Percentiles rank a stretch among this genome's conserved stretches.
Conservation (phyloP, 2,329 filamentous ascomycete genomes). For the Trichoderma semiorbis region DNA sequence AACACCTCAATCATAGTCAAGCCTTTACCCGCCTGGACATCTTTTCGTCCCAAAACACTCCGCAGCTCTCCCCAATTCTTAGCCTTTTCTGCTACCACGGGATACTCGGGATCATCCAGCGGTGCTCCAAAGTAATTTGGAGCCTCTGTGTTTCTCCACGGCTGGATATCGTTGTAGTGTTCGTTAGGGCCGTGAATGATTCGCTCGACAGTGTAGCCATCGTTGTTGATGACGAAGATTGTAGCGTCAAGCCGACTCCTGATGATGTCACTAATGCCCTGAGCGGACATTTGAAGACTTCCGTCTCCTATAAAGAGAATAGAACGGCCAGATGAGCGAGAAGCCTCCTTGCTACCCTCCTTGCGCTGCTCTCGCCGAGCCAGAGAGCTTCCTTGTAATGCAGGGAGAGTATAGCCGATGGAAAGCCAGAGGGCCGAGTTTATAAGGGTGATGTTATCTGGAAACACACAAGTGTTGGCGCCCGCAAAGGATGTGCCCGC, state of each 20-base stretch:
- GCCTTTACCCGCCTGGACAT: conserved; percentile 4
- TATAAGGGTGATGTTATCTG: conserved; percentile 45
- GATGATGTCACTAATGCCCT: conserved; percentile 64
- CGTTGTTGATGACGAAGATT: conserved; percentile 57
- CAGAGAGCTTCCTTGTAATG: conserved; percentile 52
- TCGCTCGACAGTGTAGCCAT: conserved; percentile 58
- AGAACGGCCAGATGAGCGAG: conserved; percentile 32
- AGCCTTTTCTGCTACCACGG: background rate
- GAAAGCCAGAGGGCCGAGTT: conserved; percentile 55
- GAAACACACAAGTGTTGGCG: conserved; percentile 47
- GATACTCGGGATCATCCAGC: conserved; percentile 27
- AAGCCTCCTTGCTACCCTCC: background rate
- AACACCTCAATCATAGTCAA: conserved; percentile 1
- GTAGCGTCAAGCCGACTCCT: conserved; percentile 46
- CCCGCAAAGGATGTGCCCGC: conserved; percentile 58
- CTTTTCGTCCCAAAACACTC: background rate
- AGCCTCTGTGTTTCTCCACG: conserved; percentile 50
- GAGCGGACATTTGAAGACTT: conserved; percentile 63
- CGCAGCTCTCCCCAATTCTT: conserved; percentile 13
- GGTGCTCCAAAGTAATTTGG: conserved; percentile 47
- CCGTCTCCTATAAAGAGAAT: conserved; percentile 61
- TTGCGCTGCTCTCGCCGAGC: conserved; percentile 45
- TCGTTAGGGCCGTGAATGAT: conserved; percentile 53
- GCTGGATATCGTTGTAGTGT: conserved; percentile 53
- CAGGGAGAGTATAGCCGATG: conserved; percentile 59